Percentiles rank a stretch among this genome's conserved stretches.
These are phyloP conservation scores for Clitopilus hobsonii DNA, from an alignment of 768 basidiomycete species.

Conservation along the genomic window DNA sequence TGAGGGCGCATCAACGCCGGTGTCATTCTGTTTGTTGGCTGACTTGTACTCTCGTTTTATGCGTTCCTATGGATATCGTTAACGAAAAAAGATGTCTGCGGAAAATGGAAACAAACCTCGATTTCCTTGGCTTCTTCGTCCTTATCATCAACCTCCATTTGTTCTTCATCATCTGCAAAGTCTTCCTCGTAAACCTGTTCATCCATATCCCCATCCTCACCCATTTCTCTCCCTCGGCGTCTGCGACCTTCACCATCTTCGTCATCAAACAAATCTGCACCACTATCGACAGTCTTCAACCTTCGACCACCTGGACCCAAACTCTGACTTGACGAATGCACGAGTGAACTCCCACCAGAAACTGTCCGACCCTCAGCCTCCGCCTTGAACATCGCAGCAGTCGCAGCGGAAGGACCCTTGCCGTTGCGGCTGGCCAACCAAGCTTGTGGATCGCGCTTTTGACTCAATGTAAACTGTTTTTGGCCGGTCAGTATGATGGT, in stretches of 20 bases:
- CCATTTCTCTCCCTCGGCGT: constrained; percentile 53
- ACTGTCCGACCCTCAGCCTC: constrained; percentile 47
- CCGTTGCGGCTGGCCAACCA: constrained; percentile 67
- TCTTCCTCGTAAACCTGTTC: constrained; percentile 82
- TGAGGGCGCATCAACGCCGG: constrained; percentile 59
- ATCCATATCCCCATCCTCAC: constrained; percentile 77
- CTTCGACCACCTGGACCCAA: constrained; percentile 65
- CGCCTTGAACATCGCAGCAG: constrained; percentile 65
- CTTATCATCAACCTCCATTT: constrained; percentile 63
- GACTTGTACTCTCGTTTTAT: constrained; percentile 76
- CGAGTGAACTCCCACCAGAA: constrained; percentile 38
- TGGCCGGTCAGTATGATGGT: constrained; percentile 5
- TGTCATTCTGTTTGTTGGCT: constrained; percentile 72
- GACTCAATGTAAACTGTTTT: constrained; percentile 46
- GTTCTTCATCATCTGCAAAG: constrained; percentile 86
- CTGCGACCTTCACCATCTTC: constrained; percentile 48
- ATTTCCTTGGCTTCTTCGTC: constrained; percentile 84
- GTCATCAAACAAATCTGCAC: constrained; percentile 59
- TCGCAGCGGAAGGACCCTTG: constrained; percentile 54
- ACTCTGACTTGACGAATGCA: constrained; percentile 48
- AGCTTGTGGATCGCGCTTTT: constrained; percentile 71
- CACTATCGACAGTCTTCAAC: constrained; percentile 66
- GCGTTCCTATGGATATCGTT: constrained; percentile 53
- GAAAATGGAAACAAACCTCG: constrained; percentile 44
- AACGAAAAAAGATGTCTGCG: background rate